Percentiles rank a stretch among this genome's conserved stretches.
These are phyloP conservation scores for Aspergillus avenaceus DNA, from an alignment of 495 filamentous ascomycete species.

Conservation along the genomic window DNA sequence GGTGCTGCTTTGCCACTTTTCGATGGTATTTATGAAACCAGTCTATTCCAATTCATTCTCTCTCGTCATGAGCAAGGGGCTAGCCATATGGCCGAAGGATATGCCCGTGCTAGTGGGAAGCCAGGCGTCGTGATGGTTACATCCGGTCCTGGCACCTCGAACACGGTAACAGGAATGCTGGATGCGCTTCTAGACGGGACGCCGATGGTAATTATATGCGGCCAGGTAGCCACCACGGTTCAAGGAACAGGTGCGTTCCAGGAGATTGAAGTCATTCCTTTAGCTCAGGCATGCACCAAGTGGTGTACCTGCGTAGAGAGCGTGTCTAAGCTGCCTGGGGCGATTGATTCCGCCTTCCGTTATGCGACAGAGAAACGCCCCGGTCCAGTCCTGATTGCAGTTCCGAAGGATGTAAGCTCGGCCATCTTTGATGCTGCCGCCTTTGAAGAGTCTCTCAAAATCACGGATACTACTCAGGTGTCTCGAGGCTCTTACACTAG, in stretches of 20 bases:
- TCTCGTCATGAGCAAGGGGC: slow-evolving; percentile 63
- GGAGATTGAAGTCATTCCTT: slow-evolving; percentile 60
- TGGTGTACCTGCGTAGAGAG: slow-evolving; percentile 64
- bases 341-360: slow-evolving; percentile 61
- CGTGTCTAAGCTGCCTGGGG: slow-evolving; percentile 53
- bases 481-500: slow-evolving; percentile 3
- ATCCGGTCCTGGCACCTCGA: slow-evolving; percentile 62
- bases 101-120: slow-evolving; percentile 58
- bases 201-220: slow-evolving; percentile 60
- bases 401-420: slow-evolving; percentile 58
- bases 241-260: slow-evolving; percentile 64
- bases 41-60: slow-evolving; percentile 60
- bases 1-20: slow-evolving; percentile 51
- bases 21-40: slow-evolving; percentile 61
- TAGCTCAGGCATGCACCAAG: slow-evolving; percentile 59
- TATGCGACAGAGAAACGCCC: slow-evolving; percentile 58
- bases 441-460: slow-evolving; percentile 47
- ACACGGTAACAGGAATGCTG: slow-evolving; percentile 60
- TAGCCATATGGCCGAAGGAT: slow-evolving; percentile 64
- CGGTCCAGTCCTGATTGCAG: slow-evolving; percentile 59
- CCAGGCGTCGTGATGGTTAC: slow-evolving; percentile 63
- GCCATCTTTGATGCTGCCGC: slow-evolving; percentile 44
- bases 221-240: slow-evolving; percentile 53
- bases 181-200: slow-evolving; percentile 61
- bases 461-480: not conserved